A percentile compares a stretch with the other conserved stretches of the same genome.
phyloP scores from a whole-genome alignment of 1,284 basidiomycete genomes.

The Sporisorium graminicola region DNA sequence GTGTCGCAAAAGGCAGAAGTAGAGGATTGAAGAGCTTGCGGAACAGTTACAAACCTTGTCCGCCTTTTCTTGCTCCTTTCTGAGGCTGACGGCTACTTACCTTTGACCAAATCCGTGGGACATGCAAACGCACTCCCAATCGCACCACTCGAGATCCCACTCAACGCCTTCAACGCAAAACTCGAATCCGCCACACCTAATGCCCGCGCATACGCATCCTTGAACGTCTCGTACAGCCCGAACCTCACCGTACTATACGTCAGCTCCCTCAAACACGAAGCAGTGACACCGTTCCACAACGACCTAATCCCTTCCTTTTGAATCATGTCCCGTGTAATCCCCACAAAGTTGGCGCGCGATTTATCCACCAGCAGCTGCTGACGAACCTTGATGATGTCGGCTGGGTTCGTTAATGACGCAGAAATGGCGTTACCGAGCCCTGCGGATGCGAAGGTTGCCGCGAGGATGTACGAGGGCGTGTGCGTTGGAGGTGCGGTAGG shows the following conservation, averaged over 20 bases:
- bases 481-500: constrained; percentile 13
- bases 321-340: constrained; percentile 41
- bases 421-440: constrained; percentile 56
- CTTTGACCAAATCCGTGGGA: constrained; percentile 59
- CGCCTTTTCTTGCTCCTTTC: not conserved
- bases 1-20: not conserved
- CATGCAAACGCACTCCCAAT: constrained; percentile 55
- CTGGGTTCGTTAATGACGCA: constrained; percentile 55
- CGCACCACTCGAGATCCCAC: constrained; percentile 56
- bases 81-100: not conserved
- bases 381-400: constrained; percentile 61
- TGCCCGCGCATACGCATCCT: constrained; percentile 38
- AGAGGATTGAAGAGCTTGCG: no score
- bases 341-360: constrained; percentile 42
- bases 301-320: constrained; percentile 39
- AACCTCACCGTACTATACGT: constrained; percentile 61
- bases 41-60: not conserved
- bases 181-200: constrained; percentile 35
- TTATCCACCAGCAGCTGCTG: constrained; percentile 54
- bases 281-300: constrained; percentile 57
- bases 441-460: constrained; percentile 52
- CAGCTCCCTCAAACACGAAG: constrained; percentile 52
- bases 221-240: constrained; percentile 58
- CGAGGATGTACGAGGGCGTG: constrained; percentile 27
- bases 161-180: constrained; percentile 56